Conservation (phyloP, 768 basidiomycete species). For the Heimioporus sp. region DNA sequence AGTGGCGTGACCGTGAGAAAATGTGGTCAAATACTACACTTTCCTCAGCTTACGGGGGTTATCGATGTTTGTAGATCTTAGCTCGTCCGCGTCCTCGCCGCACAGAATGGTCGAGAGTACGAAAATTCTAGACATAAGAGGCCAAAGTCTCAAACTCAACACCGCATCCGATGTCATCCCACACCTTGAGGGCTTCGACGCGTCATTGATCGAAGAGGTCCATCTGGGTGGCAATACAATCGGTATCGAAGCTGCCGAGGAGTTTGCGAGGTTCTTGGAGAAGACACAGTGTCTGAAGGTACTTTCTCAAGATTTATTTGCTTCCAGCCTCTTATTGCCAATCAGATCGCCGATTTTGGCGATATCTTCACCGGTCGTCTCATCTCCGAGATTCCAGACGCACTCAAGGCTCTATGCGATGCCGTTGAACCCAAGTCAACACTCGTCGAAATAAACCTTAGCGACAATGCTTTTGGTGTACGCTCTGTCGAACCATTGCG, state of each 20-base stretch:
- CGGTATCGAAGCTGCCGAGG: conserved; percentile 85
- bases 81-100: not conserved
- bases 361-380: conserved; percentile 98
- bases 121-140: conserved; percentile 29
- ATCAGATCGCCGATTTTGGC: conserved; percentile 90
- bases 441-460: conserved; percentile 85
- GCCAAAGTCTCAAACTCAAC: conserved; percentile 66
- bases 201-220: conserved; percentile 75
- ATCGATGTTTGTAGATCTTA: conserved; percentile 12
- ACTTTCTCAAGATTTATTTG: not conserved
- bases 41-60: conserved; percentile 6
- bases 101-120: conserved; percentile 16
- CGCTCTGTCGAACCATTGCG: conserved; percentile 94
- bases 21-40: no score
- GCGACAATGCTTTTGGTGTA: conserved; percentile 96
- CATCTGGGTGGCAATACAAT: conserved; percentile 93
- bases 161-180: conserved; percentile 73
- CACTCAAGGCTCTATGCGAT: conserved; percentile 85
- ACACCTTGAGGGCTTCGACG: conserved; percentile 62
- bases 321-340: conserved; percentile 3
- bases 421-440: conserved; percentile 78
- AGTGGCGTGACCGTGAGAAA: no score
- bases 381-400: conserved; percentile 91
- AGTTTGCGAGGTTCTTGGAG: conserved; percentile 75
- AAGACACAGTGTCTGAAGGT: conserved; percentile 72